Evolutionary conservation across 2,329 filamentous ascomycete genomes (phyloP).

Genomic region (Pseudocercospora macadamiae): DNA sequence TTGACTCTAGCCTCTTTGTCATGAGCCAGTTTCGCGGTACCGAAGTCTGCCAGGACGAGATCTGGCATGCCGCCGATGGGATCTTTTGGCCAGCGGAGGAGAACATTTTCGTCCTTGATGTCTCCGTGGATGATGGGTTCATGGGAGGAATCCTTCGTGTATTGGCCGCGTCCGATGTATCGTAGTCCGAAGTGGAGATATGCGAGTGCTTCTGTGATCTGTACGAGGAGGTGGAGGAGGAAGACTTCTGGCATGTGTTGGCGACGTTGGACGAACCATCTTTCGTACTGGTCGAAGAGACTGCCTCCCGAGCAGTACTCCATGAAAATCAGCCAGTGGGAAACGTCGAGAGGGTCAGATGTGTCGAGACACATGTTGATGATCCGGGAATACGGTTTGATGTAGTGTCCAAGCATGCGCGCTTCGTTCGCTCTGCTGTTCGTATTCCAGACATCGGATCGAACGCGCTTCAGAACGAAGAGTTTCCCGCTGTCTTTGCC

Average conservation of each 20-base stretch:
- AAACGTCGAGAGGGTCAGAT: neutral
- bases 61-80: conserved; percentile 15
- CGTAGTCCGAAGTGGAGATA: conserved; percentile 24
- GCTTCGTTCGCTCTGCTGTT: conserved; percentile 1
- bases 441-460: conserved; percentile 1
- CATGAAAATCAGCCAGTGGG: conserved; percentile 14
- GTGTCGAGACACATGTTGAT: conserved; percentile 1
- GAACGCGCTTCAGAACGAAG: conserved; percentile 1
- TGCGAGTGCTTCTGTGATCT: conserved; percentile 20
- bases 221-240: conserved; percentile 24
- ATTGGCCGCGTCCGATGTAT: conserved; percentile 12
- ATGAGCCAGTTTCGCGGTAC: conserved; percentile 7
- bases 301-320: conserved; percentile 26
- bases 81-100: conserved; percentile 17
- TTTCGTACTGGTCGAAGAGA: conserved; percentile 12
- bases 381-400: neutral
- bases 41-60: conserved; percentile 25
- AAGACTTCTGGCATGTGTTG: conserved; percentile 21
- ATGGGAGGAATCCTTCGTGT: conserved; percentile 10
- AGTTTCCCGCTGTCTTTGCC: neutral
- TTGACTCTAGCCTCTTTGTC: neutral
- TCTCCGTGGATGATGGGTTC: conserved; percentile 24
- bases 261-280: neutral
- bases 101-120: conserved; percentile 23
- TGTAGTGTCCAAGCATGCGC: neutral